phyloP scores from a whole-genome alignment of 257 asterid species.

The Striga asiatica region DNA sequence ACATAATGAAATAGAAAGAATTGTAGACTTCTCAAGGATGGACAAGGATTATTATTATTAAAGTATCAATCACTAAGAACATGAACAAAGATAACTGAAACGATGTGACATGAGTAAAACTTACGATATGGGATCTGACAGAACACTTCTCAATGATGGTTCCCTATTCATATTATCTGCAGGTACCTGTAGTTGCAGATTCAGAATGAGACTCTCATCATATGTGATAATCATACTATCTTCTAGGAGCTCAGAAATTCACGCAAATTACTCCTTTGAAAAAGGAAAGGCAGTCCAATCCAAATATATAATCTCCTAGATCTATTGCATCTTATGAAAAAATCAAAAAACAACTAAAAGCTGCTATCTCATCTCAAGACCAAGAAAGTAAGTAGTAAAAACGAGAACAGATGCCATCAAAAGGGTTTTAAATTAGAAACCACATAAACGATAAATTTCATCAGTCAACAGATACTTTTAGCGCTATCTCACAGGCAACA shows the following conservation, averaged over 20 bases:
- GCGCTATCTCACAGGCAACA: background rate
- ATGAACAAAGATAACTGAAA: conserved; percentile 4
- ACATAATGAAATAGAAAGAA: no score
- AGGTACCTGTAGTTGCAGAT: conserved; percentile 53
- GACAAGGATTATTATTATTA: background rate
- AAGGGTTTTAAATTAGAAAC: conserved; percentile 2
- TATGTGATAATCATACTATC: conserved; percentile 17
- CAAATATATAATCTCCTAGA: background rate
- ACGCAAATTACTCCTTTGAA: background rate
- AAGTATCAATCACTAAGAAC: conserved; percentile 3
- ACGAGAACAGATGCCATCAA: background rate
- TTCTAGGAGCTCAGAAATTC: conserved; percentile 1
- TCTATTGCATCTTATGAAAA: background rate
- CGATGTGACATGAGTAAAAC: conserved; percentile 21
- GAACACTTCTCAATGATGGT: conserved; percentile 82
- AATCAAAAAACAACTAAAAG: conserved; percentile 7
- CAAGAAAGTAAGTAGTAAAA: background rate
- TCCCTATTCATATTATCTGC: conserved; percentile 56
- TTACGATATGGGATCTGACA: conserved; percentile 95
- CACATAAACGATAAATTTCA: background rate
- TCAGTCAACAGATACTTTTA: conserved; percentile 1
- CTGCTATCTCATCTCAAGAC: background rate
- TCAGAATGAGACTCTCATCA: conserved; percentile 25
- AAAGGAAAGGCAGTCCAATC: background rate
- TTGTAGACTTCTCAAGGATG: background rate